phyloP scores from a whole-genome alignment of 2,329 filamentous ascomycete species.

The Aspergillus fischeri region DNA sequence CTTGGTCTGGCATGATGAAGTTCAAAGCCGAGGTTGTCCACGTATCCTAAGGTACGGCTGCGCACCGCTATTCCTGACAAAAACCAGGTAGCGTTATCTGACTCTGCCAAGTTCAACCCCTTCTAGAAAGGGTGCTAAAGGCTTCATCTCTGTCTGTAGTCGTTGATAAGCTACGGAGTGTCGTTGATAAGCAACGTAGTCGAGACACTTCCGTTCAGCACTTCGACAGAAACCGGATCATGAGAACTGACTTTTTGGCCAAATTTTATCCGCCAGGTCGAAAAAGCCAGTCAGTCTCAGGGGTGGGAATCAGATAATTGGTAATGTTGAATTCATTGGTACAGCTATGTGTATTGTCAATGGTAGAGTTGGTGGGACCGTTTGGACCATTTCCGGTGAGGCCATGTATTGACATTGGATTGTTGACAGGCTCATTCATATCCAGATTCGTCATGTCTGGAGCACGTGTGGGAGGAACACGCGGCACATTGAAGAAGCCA shows the following conservation, averaged over 20 bases:
- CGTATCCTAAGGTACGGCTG: neutral
- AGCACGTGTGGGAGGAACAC: conserved; percentile 51
- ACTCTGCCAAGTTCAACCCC: neutral
- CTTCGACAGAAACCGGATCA: neutral
- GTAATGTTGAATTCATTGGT: conserved; percentile 43
- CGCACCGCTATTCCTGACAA: neutral
- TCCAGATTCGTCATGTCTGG: conserved; percentile 24
- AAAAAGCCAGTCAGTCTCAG: conserved; percentile 46
- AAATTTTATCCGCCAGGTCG: conserved; percentile 18
- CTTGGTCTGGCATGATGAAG: neutral
- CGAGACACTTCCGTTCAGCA: neutral
- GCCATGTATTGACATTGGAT: conserved; percentile 37
- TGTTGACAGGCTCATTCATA: conserved; percentile 22
- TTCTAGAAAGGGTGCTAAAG: neutral
- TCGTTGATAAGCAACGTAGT: neutral
- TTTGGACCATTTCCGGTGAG: conserved; percentile 21
- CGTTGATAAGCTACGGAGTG: too few relatives aligned
- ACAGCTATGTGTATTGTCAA: conserved; percentile 19
- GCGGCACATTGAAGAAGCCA: conserved; percentile 88
- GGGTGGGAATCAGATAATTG: conserved; percentile 44
- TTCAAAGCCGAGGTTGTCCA: neutral
- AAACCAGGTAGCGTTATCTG: neutral
- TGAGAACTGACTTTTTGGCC: neutral
- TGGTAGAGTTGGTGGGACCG: conserved; percentile 11
- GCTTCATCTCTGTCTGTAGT: neutral